Conservation (phyloP, 2,329 filamentous ascomycete genomes). For the Pseudogymnoascus sp. region DNA sequence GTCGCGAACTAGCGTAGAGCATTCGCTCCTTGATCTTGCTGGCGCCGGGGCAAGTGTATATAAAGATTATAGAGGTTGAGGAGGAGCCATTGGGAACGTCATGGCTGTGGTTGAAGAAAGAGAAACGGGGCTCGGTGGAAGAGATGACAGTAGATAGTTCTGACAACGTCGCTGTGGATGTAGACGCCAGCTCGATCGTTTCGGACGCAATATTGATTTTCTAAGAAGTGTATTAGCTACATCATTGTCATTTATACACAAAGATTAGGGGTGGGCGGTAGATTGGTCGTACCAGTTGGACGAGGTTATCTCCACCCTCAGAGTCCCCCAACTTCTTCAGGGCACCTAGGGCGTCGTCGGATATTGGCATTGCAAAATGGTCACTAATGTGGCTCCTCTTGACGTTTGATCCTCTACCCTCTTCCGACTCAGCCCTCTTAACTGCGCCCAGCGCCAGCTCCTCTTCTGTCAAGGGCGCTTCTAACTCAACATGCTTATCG, state of each 20-base stretch:
- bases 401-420: constrained; percentile 55
- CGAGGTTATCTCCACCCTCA: constrained; percentile 40
- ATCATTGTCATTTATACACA: background rate
- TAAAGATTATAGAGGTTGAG: constrained; percentile 59
- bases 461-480: constrained; percentile 69
- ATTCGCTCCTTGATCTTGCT: constrained; percentile 75
- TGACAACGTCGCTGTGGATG: constrained; percentile 43
- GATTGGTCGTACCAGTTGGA: constrained; percentile 52
- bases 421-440: constrained; percentile 65
- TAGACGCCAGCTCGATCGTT: constrained; percentile 54
- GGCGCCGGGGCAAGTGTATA: constrained; percentile 70
- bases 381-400: constrained; percentile 45
- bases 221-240: constrained; percentile 30
- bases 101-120: constrained; percentile 63
- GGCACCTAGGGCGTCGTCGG: constrained; percentile 54
- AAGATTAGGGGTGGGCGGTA: background rate
- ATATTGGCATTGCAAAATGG: constrained; percentile 48
- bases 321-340: constrained; percentile 49
- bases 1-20: constrained; percentile 69
- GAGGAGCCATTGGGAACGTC: constrained; percentile 40
- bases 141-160: constrained; percentile 55
- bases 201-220: constrained; percentile 66
- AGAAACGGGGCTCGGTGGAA: constrained; percentile 61
- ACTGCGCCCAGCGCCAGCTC: constrained; percentile 64
- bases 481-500: constrained; percentile 54